Percentiles rank a stretch among this genome's conserved stretches.
These are phyloP conservation scores for Vitis rupestris DNA, from an alignment of 164 flowering plant genomes.

Conservation along the genomic window DNA sequence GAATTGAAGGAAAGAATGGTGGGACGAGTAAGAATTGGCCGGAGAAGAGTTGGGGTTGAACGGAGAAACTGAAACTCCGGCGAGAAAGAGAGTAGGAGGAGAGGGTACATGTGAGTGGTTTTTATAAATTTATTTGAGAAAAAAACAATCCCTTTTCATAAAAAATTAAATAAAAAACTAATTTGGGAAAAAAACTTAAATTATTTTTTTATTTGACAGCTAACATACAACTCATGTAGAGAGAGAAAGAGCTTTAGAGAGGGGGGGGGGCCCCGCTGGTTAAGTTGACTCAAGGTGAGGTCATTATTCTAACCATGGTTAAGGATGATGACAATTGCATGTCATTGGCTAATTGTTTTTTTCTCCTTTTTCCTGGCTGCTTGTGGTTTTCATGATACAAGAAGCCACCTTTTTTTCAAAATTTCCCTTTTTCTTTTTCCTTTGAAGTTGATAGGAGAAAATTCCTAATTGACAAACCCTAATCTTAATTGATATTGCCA, in stretches of 20 bases:
- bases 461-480: too few relatives aligned
- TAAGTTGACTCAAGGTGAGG: slow-evolving; percentile 13
- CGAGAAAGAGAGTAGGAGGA: not conserved
- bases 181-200: not conserved
- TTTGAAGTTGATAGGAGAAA: too few relatives aligned
- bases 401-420: too few relatives aligned
- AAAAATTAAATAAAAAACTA: slow-evolving; percentile 1
- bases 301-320: slow-evolving; percentile 16
- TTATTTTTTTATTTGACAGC: slow-evolving; percentile 24
- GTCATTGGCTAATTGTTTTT: too few relatives aligned
- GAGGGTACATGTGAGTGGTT: not conserved
- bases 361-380: too few relatives aligned
- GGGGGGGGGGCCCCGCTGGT: not conserved
- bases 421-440: too few relatives aligned
- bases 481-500: too few relatives aligned
- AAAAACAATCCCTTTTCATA: not conserved
- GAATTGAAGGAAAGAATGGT: too few relatives aligned
- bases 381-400: too few relatives aligned
- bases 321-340: not conserved
- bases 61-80: slow-evolving; percentile 6
- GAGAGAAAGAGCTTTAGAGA: not conserved
- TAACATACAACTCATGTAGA: slow-evolving; percentile 21
- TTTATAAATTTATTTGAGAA: not conserved
- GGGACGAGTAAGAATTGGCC: not conserved
- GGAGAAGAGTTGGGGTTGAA: not conserved